phyloP scores from a whole-genome alignment of 345 rosid species.

The Punica granatum region DNA sequence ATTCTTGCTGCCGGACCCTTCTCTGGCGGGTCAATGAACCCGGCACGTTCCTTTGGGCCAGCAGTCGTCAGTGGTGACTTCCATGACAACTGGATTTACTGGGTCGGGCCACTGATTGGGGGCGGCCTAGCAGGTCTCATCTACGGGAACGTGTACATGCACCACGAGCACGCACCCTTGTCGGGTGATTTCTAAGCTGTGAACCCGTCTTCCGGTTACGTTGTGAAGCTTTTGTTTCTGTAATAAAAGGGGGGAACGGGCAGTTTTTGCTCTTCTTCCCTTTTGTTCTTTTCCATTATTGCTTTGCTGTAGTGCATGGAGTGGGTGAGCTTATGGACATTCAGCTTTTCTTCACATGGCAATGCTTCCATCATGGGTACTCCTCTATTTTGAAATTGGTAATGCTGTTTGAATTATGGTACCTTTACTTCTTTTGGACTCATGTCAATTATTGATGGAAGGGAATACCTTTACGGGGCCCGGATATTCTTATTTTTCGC shows the following conservation, averaged over 20 bases:
- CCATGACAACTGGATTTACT: constrained; percentile 83
- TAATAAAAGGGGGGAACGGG: constrained; percentile 15
- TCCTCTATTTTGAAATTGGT: too few relatives aligned
- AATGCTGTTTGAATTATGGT: not conserved
- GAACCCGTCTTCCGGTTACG: not conserved
- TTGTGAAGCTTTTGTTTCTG: not conserved
- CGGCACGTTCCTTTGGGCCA: constrained; percentile 94
- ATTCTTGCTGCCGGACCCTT: constrained; percentile 94
- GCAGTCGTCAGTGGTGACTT: constrained; percentile 80
- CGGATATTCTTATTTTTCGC: not conserved
- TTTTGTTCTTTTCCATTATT: not conserved
- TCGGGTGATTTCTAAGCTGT: constrained; percentile 29
- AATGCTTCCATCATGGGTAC: too few relatives aligned
- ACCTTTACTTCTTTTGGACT: constrained; percentile 6
- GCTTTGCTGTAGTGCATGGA: constrained; percentile 4
- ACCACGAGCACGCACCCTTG: constrained; percentile 46
- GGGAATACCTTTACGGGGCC: not conserved
- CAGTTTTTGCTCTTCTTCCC: constrained; percentile 13
- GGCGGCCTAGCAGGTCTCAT: constrained; percentile 81
- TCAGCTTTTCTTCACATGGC: too few relatives aligned
- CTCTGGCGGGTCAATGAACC: constrained; percentile 97
- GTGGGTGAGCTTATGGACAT: constrained; percentile 6
- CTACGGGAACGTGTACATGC: constrained; percentile 62
- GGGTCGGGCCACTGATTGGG: constrained; percentile 84
- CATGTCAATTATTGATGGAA: constrained; percentile 10